These are phyloP conservation scores for Exophiala xenobiotica DNA, from an alignment of 2,329 filamentous ascomycete species.

Conservation along the genomic window DNA sequence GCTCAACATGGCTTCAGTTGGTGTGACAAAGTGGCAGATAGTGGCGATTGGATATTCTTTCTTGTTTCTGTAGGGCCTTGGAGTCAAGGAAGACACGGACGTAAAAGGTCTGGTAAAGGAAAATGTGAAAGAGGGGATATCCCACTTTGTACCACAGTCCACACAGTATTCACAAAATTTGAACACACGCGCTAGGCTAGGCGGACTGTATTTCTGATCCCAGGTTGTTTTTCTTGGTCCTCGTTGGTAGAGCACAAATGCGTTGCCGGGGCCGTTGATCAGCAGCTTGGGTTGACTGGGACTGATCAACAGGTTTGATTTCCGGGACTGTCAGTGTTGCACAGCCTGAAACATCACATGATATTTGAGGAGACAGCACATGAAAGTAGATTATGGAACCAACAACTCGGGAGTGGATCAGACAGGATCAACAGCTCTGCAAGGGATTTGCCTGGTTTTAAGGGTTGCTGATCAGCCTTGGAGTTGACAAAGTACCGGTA, in stretches of 20 bases:
- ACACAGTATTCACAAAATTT: no score
- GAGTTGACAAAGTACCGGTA: neutral
- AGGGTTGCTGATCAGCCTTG: neutral
- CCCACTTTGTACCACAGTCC: neutral
- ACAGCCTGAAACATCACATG: slow-evolving; percentile 12
- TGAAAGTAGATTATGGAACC: slow-evolving; percentile 5
- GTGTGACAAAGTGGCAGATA: neutral
- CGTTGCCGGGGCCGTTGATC: slow-evolving; percentile 9
- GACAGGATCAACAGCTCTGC: neutral
- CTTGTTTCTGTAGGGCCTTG: neutral
- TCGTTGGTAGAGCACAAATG: neutral
- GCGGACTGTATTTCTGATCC: slow-evolving; percentile 2
- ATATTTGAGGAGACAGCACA: slow-evolving; percentile 8
- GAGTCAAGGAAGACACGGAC: neutral
- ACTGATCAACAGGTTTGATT: slow-evolving; percentile 7
- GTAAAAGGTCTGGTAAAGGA: neutral
- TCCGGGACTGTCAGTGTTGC: slow-evolving; percentile 5
- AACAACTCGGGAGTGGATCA: neutral
- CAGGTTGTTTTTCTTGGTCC: neutral
- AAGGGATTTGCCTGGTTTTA: neutral
- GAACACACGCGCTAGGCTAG: neutral
- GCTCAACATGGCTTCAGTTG: neutral
- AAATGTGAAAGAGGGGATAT: neutral
- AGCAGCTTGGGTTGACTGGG: neutral
- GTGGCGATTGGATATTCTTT: neutral